phyloP scores from a whole-genome alignment of 2,329 filamentous ascomycete genomes.

The Trichoderma atrobrunneum region DNA sequence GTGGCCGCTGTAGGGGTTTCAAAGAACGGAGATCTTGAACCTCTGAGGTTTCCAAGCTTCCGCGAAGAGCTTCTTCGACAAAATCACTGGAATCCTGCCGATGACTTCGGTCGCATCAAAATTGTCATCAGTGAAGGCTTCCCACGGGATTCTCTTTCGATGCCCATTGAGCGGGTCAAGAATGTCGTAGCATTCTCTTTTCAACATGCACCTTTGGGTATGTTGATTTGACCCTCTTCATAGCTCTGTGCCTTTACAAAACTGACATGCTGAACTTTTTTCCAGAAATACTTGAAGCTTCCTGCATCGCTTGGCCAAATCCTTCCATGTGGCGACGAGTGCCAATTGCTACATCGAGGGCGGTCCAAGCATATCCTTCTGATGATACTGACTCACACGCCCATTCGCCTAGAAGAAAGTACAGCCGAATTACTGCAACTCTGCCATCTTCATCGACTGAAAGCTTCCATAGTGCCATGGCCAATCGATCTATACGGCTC shows the following conservation, averaged over 20 bases:
- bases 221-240: not conserved
- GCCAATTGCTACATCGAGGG: constrained; percentile 41
- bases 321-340: constrained; percentile 62
- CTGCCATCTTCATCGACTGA: not conserved
- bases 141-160: constrained; percentile 48
- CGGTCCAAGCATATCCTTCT: constrained; percentile 39
- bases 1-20: constrained; percentile 42
- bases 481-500: not conserved
- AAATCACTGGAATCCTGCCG: constrained; percentile 67
- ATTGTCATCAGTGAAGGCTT: constrained; percentile 74
- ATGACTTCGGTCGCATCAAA: constrained; percentile 72
- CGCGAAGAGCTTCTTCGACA: constrained; percentile 66
- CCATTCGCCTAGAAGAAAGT: constrained; percentile 57
- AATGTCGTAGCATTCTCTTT: constrained; percentile 79
- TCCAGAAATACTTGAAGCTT: constrained; percentile 65
- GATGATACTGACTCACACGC: constrained; percentile 57
- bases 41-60: constrained; percentile 71
- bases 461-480: not conserved
- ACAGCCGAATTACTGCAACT: not conserved
- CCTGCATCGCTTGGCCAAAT: constrained; percentile 78
- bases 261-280: not conserved
- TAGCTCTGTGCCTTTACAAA: no score
- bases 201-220: constrained; percentile 77
- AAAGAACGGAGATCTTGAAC: constrained; percentile 56
- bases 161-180: constrained; percentile 64